Evolutionary conservation across 768 basidiomycete genomes (phyloP).

Genomic region (Tulasnella sp.): DNA sequence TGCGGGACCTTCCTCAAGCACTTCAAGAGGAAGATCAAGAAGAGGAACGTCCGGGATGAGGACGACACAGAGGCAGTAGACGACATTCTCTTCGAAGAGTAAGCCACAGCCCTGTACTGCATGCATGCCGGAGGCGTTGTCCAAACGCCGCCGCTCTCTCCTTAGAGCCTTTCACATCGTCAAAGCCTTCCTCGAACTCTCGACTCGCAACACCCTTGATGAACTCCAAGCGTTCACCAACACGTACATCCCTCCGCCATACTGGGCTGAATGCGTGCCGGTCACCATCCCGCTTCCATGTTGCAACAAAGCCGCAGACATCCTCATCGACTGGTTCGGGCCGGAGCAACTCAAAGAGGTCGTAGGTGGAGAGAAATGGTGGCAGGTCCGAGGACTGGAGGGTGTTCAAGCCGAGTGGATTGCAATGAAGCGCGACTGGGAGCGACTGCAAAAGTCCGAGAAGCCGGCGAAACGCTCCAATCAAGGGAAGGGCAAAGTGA

Average conservation of each 20-base stretch:
- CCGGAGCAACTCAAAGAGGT: constrained; percentile 35
- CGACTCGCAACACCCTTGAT: constrained; percentile 63
- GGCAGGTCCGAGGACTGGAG: constrained; percentile 83
- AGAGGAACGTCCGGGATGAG: constrained; percentile 37
- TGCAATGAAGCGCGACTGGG: constrained; percentile 41
- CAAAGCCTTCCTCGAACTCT: constrained; percentile 64
- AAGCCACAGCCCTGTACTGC: constrained; percentile 30
- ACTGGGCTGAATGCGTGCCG: constrained; percentile 15
- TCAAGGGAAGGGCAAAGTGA: constrained; percentile 20
- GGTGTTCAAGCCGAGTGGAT: constrained; percentile 63
- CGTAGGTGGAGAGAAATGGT: constrained; percentile 93
- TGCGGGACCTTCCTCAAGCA: constrained; percentile 53
- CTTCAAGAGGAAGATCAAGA: constrained; percentile 43
- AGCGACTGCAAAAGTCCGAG: constrained; percentile 28
- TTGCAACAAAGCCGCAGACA: constrained; percentile 17
- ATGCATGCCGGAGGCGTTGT: not conserved
- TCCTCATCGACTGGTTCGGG: constrained; percentile 20
- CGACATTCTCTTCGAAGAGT: constrained; percentile 70
- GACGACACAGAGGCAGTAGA: constrained; percentile 47
- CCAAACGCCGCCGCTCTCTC: not conserved
- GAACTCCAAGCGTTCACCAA: constrained; percentile 56
- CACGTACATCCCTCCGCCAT: constrained; percentile 20
- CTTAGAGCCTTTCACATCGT: constrained; percentile 64
- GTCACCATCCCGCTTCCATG: constrained; percentile 6
- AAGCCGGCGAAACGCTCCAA: constrained; percentile 3